Evolutionary conservation across 2,329 filamentous ascomycete genomes (phyloP), one percentile per base, ranked within the genome.

Genomic region (Cladosporium oxysporum): DNA sequence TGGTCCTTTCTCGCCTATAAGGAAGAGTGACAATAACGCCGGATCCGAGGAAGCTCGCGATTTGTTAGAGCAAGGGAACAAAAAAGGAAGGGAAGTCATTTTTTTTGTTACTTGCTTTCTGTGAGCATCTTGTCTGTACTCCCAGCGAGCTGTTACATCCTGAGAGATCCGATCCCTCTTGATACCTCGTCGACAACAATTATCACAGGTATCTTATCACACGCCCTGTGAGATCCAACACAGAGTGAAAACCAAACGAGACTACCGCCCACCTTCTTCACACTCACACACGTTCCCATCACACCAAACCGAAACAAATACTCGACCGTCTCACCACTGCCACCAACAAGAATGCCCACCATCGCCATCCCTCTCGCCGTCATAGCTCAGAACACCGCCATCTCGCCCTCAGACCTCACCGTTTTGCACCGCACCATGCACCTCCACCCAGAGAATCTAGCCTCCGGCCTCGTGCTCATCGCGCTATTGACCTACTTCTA

Each of bases 401-500:
- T 58, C 8, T 21, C 31, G 11, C 14, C 23, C 12, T 44, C 23
- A 11, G 6, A 29, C 5, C 21, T 12, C n/a, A 52, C 28, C 44
- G 14, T 5, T 21, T 12, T 62, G n/a, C 28, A 37, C 29, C n/a
- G n/a, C n/a, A 23, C 7, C 8, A 14, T 63, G n/a, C 50, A 63
- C 16, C 12, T 31, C 23, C 50, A 57, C 50, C 11, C 67, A 1
- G 69, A 70, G 33, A 69, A 66, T 41, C 33, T 67, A 11, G n/a
- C 68, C 58, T 69, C 67, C 18, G 52, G 64, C 44, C 53, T 69
- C 6, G 53, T 58, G 18, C 47, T 69, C 12, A 65, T 68, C 52
- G 69, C 61, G 1, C 58, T 70, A 4, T 63, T 71, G 44, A 66
- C 66, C 4, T 67, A 69, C 61, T 70, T 70, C 64, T 69, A 68